Percentiles rank a stretch among this genome's conserved stretches.
Evolutionary conservation across 106 monocot genomes (phyloP).

Genomic region (Dendrobium chrysotoxum): DNA sequence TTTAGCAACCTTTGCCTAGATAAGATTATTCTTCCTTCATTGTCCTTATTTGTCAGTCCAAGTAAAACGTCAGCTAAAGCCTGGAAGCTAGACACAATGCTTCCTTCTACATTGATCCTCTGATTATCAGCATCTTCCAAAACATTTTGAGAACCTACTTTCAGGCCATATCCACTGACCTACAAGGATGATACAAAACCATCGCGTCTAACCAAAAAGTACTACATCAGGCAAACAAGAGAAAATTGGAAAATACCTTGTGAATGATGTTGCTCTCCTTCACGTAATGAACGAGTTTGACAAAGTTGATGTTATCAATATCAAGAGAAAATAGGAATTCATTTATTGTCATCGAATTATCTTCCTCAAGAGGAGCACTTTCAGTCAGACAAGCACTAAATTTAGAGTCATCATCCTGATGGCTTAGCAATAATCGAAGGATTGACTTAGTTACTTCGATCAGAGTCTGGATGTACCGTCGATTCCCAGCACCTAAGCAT

Average conservation of each 20-base stretch:
- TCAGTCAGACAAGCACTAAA: conserved; percentile 7
- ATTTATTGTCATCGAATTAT: conserved; percentile 71
- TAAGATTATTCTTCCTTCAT: conserved; percentile 78
- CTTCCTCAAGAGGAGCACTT: conserved; percentile 10
- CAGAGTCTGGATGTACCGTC: conserved; percentile 86
- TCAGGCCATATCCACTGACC: conserved; percentile 84
- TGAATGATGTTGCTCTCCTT: conserved; percentile 84
- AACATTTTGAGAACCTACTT: conserved; percentile 20
- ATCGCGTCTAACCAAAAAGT: not conserved
- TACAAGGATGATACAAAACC: conserved; percentile 11
- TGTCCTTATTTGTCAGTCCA: conserved; percentile 66
- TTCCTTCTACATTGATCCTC: conserved; percentile 35
- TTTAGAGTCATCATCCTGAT: conserved; percentile 12
- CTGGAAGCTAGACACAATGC: conserved; percentile 67
- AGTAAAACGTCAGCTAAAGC: conserved; percentile 62
- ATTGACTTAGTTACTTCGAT: conserved; percentile 59
- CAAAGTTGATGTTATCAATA: conserved; percentile 93
- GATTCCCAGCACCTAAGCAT: conserved; percentile 71
- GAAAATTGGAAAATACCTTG: conserved; percentile 49
- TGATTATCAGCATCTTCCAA: conserved; percentile 12
- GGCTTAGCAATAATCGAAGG: conserved; percentile 30
- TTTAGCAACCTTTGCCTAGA: conserved; percentile 30
- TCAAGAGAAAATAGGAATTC: conserved; percentile 89
- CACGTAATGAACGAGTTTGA: conserved; percentile 70
- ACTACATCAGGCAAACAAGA: not conserved